Evolutionary conservation across 352 stramenopile species (phyloP), one percentile per base, ranked within the genome.

Genomic region (Globisporangium cylindrosporum): DNA sequence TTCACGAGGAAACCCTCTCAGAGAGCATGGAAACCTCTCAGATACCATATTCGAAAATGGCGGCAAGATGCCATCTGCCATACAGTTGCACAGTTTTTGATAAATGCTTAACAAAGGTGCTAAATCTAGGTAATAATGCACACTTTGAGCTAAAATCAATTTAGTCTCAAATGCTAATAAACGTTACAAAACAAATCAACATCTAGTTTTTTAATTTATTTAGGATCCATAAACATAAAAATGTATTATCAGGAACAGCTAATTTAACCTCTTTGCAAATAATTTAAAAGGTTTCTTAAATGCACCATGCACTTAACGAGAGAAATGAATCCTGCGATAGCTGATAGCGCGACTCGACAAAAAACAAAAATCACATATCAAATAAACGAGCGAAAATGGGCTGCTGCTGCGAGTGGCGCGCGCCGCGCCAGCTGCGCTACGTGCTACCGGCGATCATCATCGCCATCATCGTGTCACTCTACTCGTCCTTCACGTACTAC

Each of bases 361-460:
- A 46, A 6, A 46, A 18, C 4, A 18, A 9, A 46, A 46, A 46
- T 18, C 20, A 7, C 18, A 49, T 8, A 62, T 22, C 27, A 12
- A 61, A n/a, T 6, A 7, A 43, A n/a, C 51, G 51, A 59, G 53
- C 24, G 25, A 34, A 20, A 59, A 59, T 88, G 78, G 81, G 79
- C 25, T 92, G 83, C 63, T 93, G 83, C 58, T 93, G 86, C 64
- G 77, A 87, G 60, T 90, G 76, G 73, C 73, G 76, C 12, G 73
- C 81, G 60, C 82, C 82, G 32, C 71, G 69, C 12, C 65, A 71
- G 29, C 73, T 91, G 69, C 84, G 81, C 66, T 91, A 79, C 72
- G 80, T 91, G 66, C 70, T 84, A 29, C 83, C 81, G 9, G 70
- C 59, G 24, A 34, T 91, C 29, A 71, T 94, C 24, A 20, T 80